phyloP scores from a whole-genome alignment of 2,329 filamentous ascomycete genomes.

The Microascus cirrosus region DNA sequence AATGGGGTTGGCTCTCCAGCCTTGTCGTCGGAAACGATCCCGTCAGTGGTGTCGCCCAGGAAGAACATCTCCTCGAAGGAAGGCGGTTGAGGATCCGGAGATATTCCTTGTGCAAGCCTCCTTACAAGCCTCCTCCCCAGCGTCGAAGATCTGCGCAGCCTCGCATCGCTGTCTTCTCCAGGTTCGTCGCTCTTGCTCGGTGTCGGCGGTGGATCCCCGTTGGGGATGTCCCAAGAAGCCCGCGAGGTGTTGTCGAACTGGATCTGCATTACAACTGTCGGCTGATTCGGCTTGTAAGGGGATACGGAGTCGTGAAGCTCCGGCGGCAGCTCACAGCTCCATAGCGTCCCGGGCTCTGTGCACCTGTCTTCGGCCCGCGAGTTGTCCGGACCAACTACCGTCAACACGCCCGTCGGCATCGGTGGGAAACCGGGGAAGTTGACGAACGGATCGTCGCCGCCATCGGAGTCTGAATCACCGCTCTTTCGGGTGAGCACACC shows the following conservation, averaged over 20 bases:
- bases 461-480: neutral
- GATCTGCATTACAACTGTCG: constrained; percentile 73
- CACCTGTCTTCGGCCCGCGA: constrained; percentile 55
- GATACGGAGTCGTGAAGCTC: constrained; percentile 56
- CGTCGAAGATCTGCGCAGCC: constrained; percentile 29
- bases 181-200: neutral
- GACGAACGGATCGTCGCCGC: constrained; percentile 51
- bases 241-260: constrained; percentile 52
- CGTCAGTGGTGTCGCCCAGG: constrained; percentile 76
- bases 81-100: constrained; percentile 45
- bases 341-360: constrained; percentile 60
- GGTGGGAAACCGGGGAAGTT: constrained; percentile 81
- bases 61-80: constrained; percentile 64
- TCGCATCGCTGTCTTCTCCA: constrained; percentile 3
- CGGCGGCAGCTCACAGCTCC: constrained; percentile 79
- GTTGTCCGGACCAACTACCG: constrained; percentile 63
- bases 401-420: constrained; percentile 74
- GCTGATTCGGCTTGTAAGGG: constrained; percentile 56
- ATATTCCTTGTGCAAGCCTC: constrained; percentile 2
- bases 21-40: constrained; percentile 53
- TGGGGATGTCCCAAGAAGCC: constrained; percentile 36
- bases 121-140: constrained; percentile 14
- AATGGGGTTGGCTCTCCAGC: constrained; percentile 82
- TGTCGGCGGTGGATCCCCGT: constrained; percentile 20
- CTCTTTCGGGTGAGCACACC: neutral